Evolutionary conservation across 1,139 yeast species (phyloP), one percentile per base, ranked within the genome.

Genomic region (Suhomyces chickasaworum): DNA sequence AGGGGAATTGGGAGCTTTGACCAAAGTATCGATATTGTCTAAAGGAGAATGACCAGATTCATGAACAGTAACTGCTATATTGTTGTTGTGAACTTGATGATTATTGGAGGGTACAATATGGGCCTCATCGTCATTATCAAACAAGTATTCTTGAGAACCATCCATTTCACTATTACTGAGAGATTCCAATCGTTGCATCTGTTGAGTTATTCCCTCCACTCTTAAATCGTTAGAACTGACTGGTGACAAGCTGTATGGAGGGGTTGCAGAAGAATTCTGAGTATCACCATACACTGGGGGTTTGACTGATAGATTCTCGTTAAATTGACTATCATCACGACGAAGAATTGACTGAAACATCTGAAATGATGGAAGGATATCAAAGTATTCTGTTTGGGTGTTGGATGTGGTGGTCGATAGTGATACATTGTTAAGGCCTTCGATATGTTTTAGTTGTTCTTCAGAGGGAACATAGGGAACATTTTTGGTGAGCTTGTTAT

Each of bases 331-430:
- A 47, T 72, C 76, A 50, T 74, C 76, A 46, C 84, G 57, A 48
- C 76, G 77, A 49, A 81, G 68, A 47, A 82, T 71, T 22, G 80
- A 72, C 53, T 78, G 82, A 54, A 78, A 81, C 84, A 82, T 80
- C 53, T 81, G 85, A 57, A 82, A 83, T 1, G 86, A 80, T 1
- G 87, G 87, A 38, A 82, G 61, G 3, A 82, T 74, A 55, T 82
- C 86, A 53, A 74, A 75, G 53, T 73, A 74, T 48, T 73, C 77
- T 0, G 78, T 73, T 35, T 69, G 74, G 2, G 73, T 58, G 32
- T 65, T 57, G 1, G 75, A 63, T 4, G 59, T 47, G 2, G 59
- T 42, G 4, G 56, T 48, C 7, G 48, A 32, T 5, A 45, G 31
- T 10, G 34, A 18, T 9, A 39, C 42, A 8, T 27, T 30, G 13